These are phyloP conservation scores for Sporothrix globosa DNA, from an alignment of 2,329 filamentous ascomycete genomes.

Conservation along the genomic window DNA sequence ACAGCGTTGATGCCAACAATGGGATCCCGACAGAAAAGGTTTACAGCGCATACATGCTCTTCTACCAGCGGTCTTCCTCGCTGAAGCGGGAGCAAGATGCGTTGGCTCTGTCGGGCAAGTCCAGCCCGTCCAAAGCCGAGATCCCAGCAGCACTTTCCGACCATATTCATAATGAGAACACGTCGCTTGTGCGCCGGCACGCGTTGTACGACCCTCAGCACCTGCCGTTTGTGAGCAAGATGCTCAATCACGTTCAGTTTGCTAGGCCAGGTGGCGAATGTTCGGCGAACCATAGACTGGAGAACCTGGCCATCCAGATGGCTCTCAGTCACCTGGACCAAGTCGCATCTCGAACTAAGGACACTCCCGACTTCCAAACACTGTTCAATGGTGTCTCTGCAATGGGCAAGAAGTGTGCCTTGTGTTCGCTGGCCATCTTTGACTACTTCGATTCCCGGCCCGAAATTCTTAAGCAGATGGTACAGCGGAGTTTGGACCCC, in stretches of 20 bases:
- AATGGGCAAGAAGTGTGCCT: slow-evolving; percentile 54
- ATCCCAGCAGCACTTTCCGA: slow-evolving; percentile 54
- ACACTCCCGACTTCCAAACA: slow-evolving; percentile 63
- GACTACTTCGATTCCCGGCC: slow-evolving; percentile 62
- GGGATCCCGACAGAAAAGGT: slow-evolving; percentile 64
- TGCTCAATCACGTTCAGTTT: slow-evolving; percentile 61
- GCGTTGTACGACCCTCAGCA: slow-evolving; percentile 78
- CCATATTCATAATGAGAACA: slow-evolving; percentile 73
- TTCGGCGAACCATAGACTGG: slow-evolving; percentile 50
- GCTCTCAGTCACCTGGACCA: slow-evolving; percentile 72
- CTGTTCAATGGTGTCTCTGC: slow-evolving; percentile 51
- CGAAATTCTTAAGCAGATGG: slow-evolving; percentile 63
- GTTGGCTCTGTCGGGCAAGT: slow-evolving; percentile 45
- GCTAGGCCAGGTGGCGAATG: slow-evolving; percentile 52
- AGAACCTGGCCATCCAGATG: slow-evolving; percentile 58
- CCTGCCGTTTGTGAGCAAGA: slow-evolving; percentile 64
- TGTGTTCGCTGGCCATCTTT: slow-evolving; percentile 63
- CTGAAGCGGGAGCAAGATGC: slow-evolving; percentile 58
- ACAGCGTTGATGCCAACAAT: slow-evolving; percentile 47
- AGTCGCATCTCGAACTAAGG: slow-evolving; percentile 71
- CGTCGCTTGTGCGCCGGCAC: slow-evolving; percentile 72
- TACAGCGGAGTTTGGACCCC: slow-evolving; percentile 63
- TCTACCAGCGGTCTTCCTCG: slow-evolving; percentile 81
- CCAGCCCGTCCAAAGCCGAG: slow-evolving; percentile 51
- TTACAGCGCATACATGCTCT: slow-evolving; percentile 95